Evolutionary conservation across 768 basidiomycete species (phyloP), one percentile per base, ranked within the genome.

Genomic region (Suillus subaureus): DNA sequence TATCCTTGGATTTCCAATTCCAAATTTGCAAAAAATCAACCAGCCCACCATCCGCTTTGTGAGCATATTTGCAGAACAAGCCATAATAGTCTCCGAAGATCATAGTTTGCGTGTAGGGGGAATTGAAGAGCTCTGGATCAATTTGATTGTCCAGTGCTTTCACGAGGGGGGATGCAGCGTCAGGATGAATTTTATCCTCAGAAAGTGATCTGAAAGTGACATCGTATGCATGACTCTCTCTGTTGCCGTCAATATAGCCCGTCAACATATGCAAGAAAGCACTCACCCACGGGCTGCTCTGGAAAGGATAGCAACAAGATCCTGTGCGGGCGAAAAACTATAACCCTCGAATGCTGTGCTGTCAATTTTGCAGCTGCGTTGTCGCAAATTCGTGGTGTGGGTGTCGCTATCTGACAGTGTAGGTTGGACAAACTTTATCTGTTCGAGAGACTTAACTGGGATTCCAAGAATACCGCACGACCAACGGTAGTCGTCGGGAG

Each of bases 111-210:
- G 28, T 18, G 7, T 37, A 16, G 4, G n/a, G 11, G 16, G 8
- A 18, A 1, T 28, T 1, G 11, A 40, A 39, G 5, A 18, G 16
- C 9, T 18, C 16, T 15, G 26, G 2, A 39, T 40, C 2, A 15
- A 58, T 39, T 26, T 40, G 57, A 26, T 26, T 39, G 16, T 40
- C 57, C 8, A 35, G 9, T 5, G 49, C 26, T 28, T 28, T 16
- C 26, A 16, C 49, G 6, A 16, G 6, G 16, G 49, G 3, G 26
- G 18, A 37, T 37, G 26, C 72, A 73, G 67, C 61, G 73, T 63
- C 64, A 62, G 64, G 64, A 64, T 57, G 69, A 66, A 26, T 15
- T 51, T 51, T 6, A 15, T 49, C 12, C 13, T 23, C 47, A 13
- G 47, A 23, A 12, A 47, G 47, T 9, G 47, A 49, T 15, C 47